phyloP scores from a whole-genome alignment of 768 basidiomycete species.

The Sarcomyxa edulis region DNA sequence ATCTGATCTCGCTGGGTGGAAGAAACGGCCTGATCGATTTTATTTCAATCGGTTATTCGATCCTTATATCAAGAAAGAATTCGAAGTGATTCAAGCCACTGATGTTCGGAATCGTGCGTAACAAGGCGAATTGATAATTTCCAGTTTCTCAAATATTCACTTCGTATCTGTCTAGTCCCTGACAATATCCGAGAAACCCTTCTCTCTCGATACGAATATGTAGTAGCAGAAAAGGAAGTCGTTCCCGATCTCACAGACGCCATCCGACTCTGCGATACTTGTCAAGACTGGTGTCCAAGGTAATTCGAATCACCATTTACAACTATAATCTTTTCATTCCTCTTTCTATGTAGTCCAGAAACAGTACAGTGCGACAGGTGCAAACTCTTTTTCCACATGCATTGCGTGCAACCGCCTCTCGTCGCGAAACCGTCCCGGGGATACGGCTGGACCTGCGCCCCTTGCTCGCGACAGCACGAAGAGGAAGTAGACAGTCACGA shows the following conservation, averaged over 20 bases:
- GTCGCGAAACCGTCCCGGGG: conserved; percentile 89
- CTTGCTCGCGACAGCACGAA: conserved; percentile 84
- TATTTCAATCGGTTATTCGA: conserved; percentile 96
- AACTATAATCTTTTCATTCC: conserved; percentile 11
- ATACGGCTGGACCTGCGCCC: conserved; percentile 96
- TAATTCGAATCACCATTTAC: conserved; percentile 31
- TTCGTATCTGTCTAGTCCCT: conserved; percentile 53
- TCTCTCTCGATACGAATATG: conserved; percentile 83
- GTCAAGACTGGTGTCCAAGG: conserved; percentile 86
- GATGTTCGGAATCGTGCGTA: conserved; percentile 86
- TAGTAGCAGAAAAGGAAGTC: conserved; percentile 92
- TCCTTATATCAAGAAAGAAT: conserved; percentile 97
- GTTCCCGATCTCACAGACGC: conserved; percentile 85
- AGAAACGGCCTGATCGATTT: conserved; percentile 90
- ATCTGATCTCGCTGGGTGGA: conserved; percentile 89
- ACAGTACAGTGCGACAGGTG: conserved; percentile 89
- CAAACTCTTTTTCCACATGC: conserved; percentile 93
- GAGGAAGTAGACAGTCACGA: conserved; percentile 79
- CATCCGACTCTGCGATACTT: conserved; percentile 81
- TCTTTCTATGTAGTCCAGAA: conserved; percentile 50
- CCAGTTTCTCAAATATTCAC: conserved; percentile 15
- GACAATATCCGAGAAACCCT: conserved; percentile 75
- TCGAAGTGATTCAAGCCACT: conserved; percentile 86
- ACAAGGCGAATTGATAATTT: conserved; percentile 12
- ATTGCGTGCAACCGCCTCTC: conserved; percentile 88